Base-by-base conservation (phyloP, 768 basidiomycete genomes). In the Boletellus sp. region DNA sequence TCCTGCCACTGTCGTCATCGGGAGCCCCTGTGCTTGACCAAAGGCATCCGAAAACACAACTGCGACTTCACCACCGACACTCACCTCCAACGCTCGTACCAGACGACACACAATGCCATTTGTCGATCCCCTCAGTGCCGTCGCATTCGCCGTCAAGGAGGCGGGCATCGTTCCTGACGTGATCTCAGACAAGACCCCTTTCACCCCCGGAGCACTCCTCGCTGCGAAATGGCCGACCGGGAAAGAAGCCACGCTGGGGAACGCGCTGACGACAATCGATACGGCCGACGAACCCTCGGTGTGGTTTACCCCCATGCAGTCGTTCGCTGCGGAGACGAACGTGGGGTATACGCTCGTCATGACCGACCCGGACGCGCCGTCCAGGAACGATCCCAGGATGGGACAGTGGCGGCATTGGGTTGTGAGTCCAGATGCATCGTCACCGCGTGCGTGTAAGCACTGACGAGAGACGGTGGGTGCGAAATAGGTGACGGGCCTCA, bases 331-430 rank as follows among this genome's bases (percentile, higher is more conserved):
- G 20, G 56, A 52, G 42, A 56, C 58, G 1, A 70, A 73, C 31
- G 52, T 67, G 8, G 70, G 70, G 4, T 81, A 79, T 53, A 80
- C 81, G 8, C 64, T 81, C 32, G 76, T 79, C 31, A 75, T 81
- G 77, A 74, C 75, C 3, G 81, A 83, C 57, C 81, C 80, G 2
- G 81, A 82, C 50, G 81, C 81, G 3, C 81, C 80, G 0, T 79
- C 77, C 1, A 65, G 75, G 40, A 61, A 53, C 7, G 71, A 78
- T 33, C 78, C 77, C 1, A 77, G 71, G 55, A 78, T 68, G 60
- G 69, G 74, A 1, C 61, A 80, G 52, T 82, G 78, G 70, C 71
- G 80, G 39, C 81, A 83, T 49, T 81, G 79, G 80, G 65, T 83
- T 32, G 78, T 81, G 52, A 60, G 73, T 56, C 1, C 15, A 10